Conservation (phyloP, 768 basidiomycete species). For the Baorangia bicolor region DNA sequence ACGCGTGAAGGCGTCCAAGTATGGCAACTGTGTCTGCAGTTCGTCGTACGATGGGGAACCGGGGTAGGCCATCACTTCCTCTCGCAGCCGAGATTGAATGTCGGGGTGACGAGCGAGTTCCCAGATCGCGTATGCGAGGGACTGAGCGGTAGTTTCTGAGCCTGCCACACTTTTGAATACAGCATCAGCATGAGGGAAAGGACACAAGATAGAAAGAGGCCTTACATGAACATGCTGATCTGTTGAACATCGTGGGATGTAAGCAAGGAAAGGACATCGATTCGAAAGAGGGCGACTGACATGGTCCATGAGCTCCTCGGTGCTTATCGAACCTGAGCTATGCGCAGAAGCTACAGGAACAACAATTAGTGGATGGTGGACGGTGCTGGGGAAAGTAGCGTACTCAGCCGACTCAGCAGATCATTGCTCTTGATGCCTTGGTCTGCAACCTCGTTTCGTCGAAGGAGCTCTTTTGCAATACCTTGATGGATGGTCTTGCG, state of each 20-base stretch:
- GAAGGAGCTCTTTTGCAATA: conserved; percentile 10
- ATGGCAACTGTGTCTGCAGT: conserved; percentile 4
- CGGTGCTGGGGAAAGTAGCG: neutral
- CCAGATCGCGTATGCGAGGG: conserved; percentile 8
- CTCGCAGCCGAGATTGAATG: neutral
- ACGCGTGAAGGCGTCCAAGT: conserved; percentile 5
- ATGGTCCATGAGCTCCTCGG: conserved; percentile 2
- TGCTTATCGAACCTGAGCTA: conserved; percentile 2
- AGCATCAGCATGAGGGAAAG: neutral
- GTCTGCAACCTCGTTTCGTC: neutral
- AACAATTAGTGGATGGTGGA: neutral
- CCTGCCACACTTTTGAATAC: conserved; percentile 3
- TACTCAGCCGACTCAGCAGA: conserved; percentile 4
- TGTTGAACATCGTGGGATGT: neutral
- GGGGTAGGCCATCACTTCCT: neutral
- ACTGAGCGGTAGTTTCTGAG: conserved; percentile 4
- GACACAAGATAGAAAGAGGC: neutral
- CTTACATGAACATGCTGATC: conserved; percentile 15
- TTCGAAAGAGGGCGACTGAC: neutral
- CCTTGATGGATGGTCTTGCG: conserved; percentile 13
- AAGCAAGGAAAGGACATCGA: neutral
- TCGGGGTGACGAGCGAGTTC: conserved; percentile 4
- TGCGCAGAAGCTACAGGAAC: neutral
- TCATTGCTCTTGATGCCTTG: neutral
- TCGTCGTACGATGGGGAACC: conserved; percentile 7